A percentile compares a stretch with the other conserved stretches of the same genome.
phyloP scores from a whole-genome alignment of 192 early-diverging fungal species.

The Physocladia obscura region DNA sequence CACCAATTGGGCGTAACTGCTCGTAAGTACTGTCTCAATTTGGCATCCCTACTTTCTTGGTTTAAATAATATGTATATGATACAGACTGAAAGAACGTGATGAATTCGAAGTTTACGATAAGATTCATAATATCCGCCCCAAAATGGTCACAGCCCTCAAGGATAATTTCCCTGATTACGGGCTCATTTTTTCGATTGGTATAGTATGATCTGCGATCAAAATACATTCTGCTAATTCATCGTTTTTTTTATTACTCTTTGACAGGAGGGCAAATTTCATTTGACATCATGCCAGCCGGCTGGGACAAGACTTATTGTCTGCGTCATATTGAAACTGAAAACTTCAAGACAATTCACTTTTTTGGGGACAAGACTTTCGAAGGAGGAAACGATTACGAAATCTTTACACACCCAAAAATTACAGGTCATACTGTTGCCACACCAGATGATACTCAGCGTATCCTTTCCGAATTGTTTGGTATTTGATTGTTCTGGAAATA shows the following conservation, averaged over 20 bases:
- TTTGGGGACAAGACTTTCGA: conserved; percentile 98
- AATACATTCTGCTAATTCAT: too few relatives aligned
- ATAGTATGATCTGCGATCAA: too few relatives aligned
- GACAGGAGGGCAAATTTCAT: conserved; percentile 92
- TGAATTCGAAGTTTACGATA: conserved; percentile 90
- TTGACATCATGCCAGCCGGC: conserved; percentile 97
- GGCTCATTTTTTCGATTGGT: conserved; percentile 93
- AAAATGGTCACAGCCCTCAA: conserved; percentile 83
- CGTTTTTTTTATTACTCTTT: neutral
- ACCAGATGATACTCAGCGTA: conserved; percentile 80
- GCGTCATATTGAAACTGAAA: conserved; percentile 79
- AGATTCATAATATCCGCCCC: conserved; percentile 77
- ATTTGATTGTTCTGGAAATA: too few relatives aligned
- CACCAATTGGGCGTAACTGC: conserved; percentile 96
- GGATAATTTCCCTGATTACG: conserved; percentile 79
- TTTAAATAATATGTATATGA: neutral
- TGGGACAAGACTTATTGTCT: conserved; percentile 99
- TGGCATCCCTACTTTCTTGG: neutral
- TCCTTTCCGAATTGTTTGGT: conserved; percentile 76
- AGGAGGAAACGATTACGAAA: conserved; percentile 99
- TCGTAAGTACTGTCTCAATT: conserved; percentile 48
- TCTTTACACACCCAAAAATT: conserved; percentile 77
- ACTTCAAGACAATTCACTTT: conserved; percentile 91
- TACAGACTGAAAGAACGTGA: conserved; percentile 77
- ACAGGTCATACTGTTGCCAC: conserved; percentile 83